Percentiles rank a stretch among this genome's conserved stretches.
Conservation (phyloP, 495 filamentous ascomycete species). For the Podospora comata region DNA sequence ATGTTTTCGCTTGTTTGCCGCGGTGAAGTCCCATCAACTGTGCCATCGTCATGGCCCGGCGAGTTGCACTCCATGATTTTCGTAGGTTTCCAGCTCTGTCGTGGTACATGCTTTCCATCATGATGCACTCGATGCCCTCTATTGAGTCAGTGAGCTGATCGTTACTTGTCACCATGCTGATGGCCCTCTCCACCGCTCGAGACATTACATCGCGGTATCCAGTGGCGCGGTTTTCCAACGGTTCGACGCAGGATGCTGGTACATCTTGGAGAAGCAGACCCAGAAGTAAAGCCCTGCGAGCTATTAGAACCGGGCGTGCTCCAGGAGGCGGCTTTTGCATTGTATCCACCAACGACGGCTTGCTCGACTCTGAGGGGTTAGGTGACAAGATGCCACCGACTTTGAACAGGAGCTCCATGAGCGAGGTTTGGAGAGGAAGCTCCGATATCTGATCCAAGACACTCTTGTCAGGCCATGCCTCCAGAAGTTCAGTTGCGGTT, state of each 20-base stretch:
- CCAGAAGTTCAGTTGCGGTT: background rate
- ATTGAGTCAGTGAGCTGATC: constrained; percentile 46
- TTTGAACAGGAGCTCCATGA: background rate
- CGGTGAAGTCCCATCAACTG: constrained; percentile 49
- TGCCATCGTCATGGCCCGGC: constrained; percentile 44
- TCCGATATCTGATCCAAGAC: background rate
- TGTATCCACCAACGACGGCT: constrained; percentile 14
- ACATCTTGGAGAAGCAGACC: constrained; percentile 43
- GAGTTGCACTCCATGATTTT: constrained; percentile 41
- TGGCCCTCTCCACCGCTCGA: constrained; percentile 37
- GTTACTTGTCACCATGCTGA: constrained; percentile 45
- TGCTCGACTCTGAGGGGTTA: background rate
- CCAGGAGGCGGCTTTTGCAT: constrained; percentile 35
- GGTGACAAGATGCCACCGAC: background rate
- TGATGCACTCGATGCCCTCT: constrained; percentile 51
- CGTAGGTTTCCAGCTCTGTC: constrained; percentile 48
- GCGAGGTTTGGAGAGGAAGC: background rate
- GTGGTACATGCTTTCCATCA: constrained; percentile 49
- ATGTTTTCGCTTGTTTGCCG: constrained; percentile 6
- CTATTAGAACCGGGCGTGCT: constrained; percentile 47
- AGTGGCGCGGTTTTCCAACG: constrained; percentile 13
- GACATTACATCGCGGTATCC: constrained; percentile 35
- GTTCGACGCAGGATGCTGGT: constrained; percentile 14
- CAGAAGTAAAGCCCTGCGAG: constrained; percentile 43
- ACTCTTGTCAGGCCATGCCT: background rate